Conservation (phyloP, 495 filamentous ascomycete genomes). For the Penicillium coffeae region DNA sequence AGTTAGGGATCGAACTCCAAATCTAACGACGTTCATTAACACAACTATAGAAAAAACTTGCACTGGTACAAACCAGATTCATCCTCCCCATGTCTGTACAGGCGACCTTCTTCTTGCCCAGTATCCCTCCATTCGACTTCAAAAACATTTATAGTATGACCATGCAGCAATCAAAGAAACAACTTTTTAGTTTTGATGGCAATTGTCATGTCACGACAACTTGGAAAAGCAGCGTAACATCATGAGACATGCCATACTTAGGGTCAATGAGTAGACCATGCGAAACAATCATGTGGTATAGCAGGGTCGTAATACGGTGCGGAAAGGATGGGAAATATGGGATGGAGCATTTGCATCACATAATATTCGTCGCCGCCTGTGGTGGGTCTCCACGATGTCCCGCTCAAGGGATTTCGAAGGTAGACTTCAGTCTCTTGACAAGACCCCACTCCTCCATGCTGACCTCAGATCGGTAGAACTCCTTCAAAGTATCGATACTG, state of each 20-base stretch:
- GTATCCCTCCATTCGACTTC: conserved; percentile 22
- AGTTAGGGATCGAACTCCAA: conserved; percentile 1
- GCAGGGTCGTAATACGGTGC: not conserved
- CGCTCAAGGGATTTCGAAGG: conserved; percentile 81
- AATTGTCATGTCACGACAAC: conserved; percentile 13
- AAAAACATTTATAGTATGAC: conserved; percentile 33
- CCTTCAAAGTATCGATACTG: conserved; percentile 93
- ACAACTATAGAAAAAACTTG: conserved; percentile 14
- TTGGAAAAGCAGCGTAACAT: not conserved
- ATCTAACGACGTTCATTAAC: conserved; percentile 19
- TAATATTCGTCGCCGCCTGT: not conserved
- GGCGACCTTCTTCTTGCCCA: conserved; percentile 19
- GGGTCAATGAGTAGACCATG: not conserved
- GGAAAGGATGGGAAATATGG: not conserved
- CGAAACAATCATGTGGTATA: not conserved
- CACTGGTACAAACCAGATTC: conserved; percentile 23
- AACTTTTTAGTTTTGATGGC: conserved; percentile 23
- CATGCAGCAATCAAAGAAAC: conserved; percentile 22
- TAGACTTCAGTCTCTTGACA: conserved; percentile 87
- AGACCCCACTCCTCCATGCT: conserved; percentile 89
- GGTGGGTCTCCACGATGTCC: not conserved
- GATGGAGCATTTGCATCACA: not conserved
- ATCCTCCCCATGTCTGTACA: conserved; percentile 27
- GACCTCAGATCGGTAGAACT: conserved; percentile 89
- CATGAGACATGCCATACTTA: conserved; percentile 5